A percentile compares a stretch with the other conserved stretches of the same genome.
phyloP scores from a whole-genome alignment of 2,329 filamentous ascomycete genomes.

The Hypoxylon sp. region DNA sequence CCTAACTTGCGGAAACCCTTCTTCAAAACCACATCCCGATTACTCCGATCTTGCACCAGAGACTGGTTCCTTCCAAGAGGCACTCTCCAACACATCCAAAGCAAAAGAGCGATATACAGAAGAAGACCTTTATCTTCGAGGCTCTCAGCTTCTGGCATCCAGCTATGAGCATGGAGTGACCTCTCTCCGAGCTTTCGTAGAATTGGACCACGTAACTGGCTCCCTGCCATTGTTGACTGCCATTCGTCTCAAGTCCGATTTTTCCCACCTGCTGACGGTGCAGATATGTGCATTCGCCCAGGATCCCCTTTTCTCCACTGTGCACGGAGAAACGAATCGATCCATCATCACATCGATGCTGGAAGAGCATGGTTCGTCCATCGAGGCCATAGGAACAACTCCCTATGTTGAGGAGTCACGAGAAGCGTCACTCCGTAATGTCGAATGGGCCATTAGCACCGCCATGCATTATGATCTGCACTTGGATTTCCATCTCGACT shows the following conservation, averaged over 20 bases:
- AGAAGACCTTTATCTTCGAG: conserved; percentile 70
- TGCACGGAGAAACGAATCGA: conserved; percentile 59
- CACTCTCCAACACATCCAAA: conserved; percentile 57
- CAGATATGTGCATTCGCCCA: conserved; percentile 78
- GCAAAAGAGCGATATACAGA: conserved; percentile 71
- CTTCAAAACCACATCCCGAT: conserved; percentile 53
- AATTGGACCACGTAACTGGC: conserved; percentile 70
- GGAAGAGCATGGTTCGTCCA: conserved; percentile 43
- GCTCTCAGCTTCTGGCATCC: conserved; percentile 70
- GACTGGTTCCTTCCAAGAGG: conserved; percentile 71
- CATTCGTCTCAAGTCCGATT: conserved; percentile 63
- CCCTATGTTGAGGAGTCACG: conserved; percentile 71
- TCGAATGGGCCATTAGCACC: conserved; percentile 67
- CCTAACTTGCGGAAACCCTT: conserved; percentile 51
- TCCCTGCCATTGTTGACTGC: conserved; percentile 57
- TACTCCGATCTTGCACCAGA: conserved; percentile 68
- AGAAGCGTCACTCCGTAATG: conserved; percentile 61
- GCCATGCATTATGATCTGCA: conserved; percentile 62
- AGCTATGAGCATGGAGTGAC: conserved; percentile 72
- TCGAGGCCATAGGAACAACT: conserved; percentile 72
- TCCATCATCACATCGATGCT: conserved; percentile 52
- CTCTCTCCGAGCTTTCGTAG: conserved; percentile 74
- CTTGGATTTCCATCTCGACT: conserved; percentile 77
- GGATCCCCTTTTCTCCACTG: conserved; percentile 69
- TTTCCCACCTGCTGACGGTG: conserved; percentile 61